A percentile compares a stretch with the other conserved stretches of the same genome.
Conservation (phyloP, 805 yeast genomes). For the Yarrowia osloensis region DNA sequence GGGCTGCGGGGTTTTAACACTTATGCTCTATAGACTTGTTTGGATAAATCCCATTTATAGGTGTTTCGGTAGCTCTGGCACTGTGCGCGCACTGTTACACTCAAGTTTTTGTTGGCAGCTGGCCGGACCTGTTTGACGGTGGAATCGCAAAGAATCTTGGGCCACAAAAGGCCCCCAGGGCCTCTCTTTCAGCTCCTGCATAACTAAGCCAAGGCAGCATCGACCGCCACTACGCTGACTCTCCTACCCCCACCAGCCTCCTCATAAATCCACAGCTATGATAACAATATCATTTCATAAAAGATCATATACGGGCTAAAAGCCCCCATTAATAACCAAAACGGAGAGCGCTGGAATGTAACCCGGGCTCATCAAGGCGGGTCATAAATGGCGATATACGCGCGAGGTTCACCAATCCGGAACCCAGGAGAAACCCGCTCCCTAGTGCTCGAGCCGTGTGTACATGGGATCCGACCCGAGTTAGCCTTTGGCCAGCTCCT, state of each 20-base stretch:
- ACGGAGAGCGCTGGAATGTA: background rate
- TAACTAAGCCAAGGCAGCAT: no score
- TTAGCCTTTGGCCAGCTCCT: background rate
- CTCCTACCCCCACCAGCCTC: conserved; percentile 6
- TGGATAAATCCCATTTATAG: conserved; percentile 19
- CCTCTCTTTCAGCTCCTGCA: no score
- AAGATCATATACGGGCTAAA: conserved; percentile 8
- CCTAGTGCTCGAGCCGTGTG: background rate
- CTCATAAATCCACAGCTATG: background rate
- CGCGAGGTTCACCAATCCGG: background rate
- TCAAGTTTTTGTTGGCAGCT: no score
- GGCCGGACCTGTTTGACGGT: no score
- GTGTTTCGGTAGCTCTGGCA: no score
- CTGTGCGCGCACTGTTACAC: no score
- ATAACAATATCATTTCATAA: conserved; percentile 4
- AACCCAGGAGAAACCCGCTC: background rate
- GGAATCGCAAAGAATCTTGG: no score
- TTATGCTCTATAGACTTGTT: conserved; percentile 3
- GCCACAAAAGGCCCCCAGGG: no score
- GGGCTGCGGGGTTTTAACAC: conserved; percentile 5
- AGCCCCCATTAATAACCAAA: background rate
- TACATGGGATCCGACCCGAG: background rate
- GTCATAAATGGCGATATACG: background rate
- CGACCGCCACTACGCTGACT: background rate
- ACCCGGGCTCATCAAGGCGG: background rate